phyloP scores from a whole-genome alignment of 2,329 filamentous ascomycete species.

The Talaromyces sp. region DNA sequence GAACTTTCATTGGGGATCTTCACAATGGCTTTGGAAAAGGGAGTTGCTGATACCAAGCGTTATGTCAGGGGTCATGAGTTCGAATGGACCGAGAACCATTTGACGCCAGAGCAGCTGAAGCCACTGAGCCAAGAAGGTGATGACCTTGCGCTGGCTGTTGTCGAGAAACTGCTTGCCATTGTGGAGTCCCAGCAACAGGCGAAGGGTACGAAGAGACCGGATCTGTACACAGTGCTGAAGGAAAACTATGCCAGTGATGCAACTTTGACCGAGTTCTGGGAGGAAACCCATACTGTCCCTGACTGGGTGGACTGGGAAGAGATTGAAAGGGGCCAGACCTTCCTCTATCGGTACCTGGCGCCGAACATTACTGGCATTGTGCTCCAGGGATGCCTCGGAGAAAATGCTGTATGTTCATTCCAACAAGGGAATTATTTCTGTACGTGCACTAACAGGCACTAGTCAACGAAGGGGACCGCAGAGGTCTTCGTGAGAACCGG shows the following conservation, averaged over 20 bases:
- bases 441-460: conserved; percentile 27
- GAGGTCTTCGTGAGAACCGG: conserved; percentile 69
- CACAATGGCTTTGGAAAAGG: too few species aligned
- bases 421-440: conserved; percentile 10
- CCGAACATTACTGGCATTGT: too few species aligned
- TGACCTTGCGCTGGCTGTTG: too few species aligned
- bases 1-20: too few species aligned
- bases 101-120: not conserved
- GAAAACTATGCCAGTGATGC: conserved; percentile 54
- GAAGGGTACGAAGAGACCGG: conserved; percentile 20
- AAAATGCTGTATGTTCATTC: conserved; percentile 44
- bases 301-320: conserved; percentile 75
- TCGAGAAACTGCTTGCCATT: too few species aligned
- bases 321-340: conserved; percentile 65
- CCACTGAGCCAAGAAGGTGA: not conserved
- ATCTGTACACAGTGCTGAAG: conserved; percentile 58
- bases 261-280: conserved; percentile 56
- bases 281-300: conserved; percentile 60
- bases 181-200: too few species aligned
- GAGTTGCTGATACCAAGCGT: too few species aligned
- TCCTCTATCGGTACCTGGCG: conserved; percentile 67
- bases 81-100: not conserved
- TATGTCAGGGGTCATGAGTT: not conserved
- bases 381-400: conserved; percentile 44
- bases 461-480: conserved; percentile 52